A percentile compares a stretch with the other conserved stretches of the same genome.
Conservation (phyloP, 2,329 filamentous ascomycete species). For the Neofusicoccum umdonicola region DNA sequence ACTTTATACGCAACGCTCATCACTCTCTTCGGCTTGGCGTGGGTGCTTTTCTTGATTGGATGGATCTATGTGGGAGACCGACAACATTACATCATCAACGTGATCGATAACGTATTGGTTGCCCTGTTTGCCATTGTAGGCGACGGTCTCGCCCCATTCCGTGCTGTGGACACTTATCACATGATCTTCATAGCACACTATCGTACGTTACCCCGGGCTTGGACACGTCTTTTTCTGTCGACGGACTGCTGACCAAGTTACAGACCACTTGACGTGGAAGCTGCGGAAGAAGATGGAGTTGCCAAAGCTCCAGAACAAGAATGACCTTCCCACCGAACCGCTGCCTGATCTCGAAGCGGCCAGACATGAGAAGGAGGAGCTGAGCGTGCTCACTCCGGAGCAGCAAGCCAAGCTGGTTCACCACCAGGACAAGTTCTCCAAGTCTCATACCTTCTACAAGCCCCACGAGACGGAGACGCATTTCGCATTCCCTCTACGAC, state of each 20-base stretch:
- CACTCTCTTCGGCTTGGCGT: slow-evolving; percentile 79
- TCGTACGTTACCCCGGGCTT: slow-evolving; percentile 2
- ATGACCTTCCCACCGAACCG: slow-evolving; percentile 56
- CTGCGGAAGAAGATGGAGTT: slow-evolving; percentile 57
- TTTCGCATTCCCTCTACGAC: slow-evolving; percentile 67
- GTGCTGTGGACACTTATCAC: slow-evolving; percentile 75
- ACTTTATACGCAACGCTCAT: slow-evolving; percentile 81
- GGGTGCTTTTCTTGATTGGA: slow-evolving; percentile 86
- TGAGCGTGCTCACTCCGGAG: slow-evolving; percentile 52
- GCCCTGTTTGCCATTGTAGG: slow-evolving; percentile 59
- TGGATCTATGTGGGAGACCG: slow-evolving; percentile 75
- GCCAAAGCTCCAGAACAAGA: slow-evolving; percentile 61
- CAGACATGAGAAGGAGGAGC: slow-evolving; percentile 16
- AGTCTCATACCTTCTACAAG: slow-evolving; percentile 80
- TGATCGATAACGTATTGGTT: slow-evolving; percentile 54
- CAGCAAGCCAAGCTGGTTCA: slow-evolving; percentile 68
- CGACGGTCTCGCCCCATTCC: slow-evolving; percentile 62
- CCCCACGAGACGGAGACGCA: slow-evolving; percentile 78
- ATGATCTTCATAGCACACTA: slow-evolving; percentile 75
- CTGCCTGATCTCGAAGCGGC: slow-evolving; percentile 4
- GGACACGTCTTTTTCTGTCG: background rate
- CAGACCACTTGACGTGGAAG: slow-evolving; percentile 58
- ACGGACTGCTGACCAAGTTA: background rate
- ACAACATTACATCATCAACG: slow-evolving; percentile 56
- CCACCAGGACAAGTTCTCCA: slow-evolving; percentile 72